Base-by-base conservation (phyloP, 306 rosid genomes). In the Adenanthera pavonina region DNA sequence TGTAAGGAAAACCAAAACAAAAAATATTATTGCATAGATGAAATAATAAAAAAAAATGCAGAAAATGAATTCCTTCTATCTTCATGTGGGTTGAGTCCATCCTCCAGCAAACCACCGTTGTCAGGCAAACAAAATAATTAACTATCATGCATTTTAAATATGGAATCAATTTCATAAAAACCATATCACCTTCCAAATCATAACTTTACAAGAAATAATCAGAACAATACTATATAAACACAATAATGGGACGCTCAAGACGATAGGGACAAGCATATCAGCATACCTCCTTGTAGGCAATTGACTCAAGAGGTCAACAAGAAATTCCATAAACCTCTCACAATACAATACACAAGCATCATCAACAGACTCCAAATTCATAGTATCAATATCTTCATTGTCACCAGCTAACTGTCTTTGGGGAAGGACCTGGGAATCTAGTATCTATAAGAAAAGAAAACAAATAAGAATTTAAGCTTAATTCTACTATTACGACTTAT, bases 281-380 rank as follows among this genome's bases (percentile, higher is more conserved):
- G 72, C 56, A 72, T 87, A 95, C 99, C 99, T 95, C 84, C 99
- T 89, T 11, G 99, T 95, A 60, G 98, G 97, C 80, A 95, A 91
- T 86, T 95, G 99, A 84, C 99, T 95, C 86, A 95, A 82, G 69
- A 95, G 99, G 82, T 95, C 99, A 89, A 95, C 93, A 38, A 95
- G 97, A 92, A 95, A 93, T 83, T 95, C 99, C 90, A 93, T 92
- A 86, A 95, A 95, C 91, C 99, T 89, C 90, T 95, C 99, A 65
- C 99, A 93, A 77, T 95, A 95, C 83, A 95, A 88, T 83, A 95
- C 90, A 86, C 94, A 89, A 59, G 99, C 98, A 87, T 89, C 94
- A 33, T 92, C 91, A 86, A 82, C 88, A 7, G 57, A 65, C 71
- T 71, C 79, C 77, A 80, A 83, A 74, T 86, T 85, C 85, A 82